Evolutionary conservation across 2,329 filamentous ascomycete species (phyloP).

Genomic region (Fusarium succisae): DNA sequence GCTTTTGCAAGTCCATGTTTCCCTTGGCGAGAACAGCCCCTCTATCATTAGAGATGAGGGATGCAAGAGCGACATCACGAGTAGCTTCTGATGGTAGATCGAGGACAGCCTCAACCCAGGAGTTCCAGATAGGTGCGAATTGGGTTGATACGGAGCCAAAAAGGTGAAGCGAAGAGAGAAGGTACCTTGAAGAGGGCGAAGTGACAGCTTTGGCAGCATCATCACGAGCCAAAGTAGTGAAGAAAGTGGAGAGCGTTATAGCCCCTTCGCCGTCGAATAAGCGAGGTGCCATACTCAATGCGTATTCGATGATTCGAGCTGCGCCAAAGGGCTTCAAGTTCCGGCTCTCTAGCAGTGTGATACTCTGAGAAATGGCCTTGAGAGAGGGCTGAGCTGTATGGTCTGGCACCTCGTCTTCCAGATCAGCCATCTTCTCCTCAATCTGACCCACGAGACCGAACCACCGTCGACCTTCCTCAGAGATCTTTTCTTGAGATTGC

Average conservation of each 20-base stretch:
- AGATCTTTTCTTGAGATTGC: slow-evolving; percentile 75
- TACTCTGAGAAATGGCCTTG: slow-evolving; percentile 46
- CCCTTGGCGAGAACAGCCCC: slow-evolving; percentile 52
- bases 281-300: slow-evolving; percentile 50
- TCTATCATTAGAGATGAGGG: slow-evolving; percentile 58
- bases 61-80: slow-evolving; percentile 50
- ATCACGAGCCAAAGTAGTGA: slow-evolving; percentile 62
- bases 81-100: slow-evolving; percentile 35
- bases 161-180: slow-evolving; percentile 72
- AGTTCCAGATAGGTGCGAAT: slow-evolving; percentile 57
- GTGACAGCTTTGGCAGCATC: slow-evolving; percentile 67
- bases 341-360: slow-evolving; percentile 57
- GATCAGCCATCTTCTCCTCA: slow-evolving; percentile 45
- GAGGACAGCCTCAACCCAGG: slow-evolving; percentile 56
- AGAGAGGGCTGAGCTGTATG: slow-evolving; percentile 44
- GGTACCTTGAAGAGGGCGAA: slow-evolving; percentile 73
- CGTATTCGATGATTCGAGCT: slow-evolving; percentile 56
- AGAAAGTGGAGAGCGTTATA: slow-evolving; percentile 52
- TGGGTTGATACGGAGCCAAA: slow-evolving; percentile 55
- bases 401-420: slow-evolving; percentile 38
- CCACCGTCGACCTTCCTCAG: slow-evolving; percentile 73
- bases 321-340: slow-evolving; percentile 68
- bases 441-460: slow-evolving; percentile 66
- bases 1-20: slow-evolving; percentile 56
- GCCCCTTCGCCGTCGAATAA: slow-evolving; percentile 51